Evolutionary conservation across 352 stramenopile species (phyloP).

Genomic region (Globisporangium irregulare): DNA sequence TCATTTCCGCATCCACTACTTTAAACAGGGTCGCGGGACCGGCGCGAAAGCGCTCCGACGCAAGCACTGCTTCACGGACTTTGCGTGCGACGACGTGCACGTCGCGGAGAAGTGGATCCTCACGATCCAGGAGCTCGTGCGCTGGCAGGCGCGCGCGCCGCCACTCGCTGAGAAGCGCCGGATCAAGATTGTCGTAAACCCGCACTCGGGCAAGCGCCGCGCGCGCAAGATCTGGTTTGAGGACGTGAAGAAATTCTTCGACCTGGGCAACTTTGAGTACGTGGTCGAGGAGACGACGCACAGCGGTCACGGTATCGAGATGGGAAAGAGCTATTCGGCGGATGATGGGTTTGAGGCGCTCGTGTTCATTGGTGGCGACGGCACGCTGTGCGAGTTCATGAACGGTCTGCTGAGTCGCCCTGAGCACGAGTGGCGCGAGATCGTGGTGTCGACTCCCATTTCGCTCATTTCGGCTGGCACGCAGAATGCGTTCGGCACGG

Average conservation of each 20-base stretch:
- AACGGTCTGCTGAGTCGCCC: conserved; percentile 68
- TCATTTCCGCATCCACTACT: conserved; percentile 74
- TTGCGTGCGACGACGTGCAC: conserved; percentile 33
- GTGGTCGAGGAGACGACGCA: conserved; percentile 76
- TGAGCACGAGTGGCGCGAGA: conserved; percentile 79
- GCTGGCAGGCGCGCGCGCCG: conserved; percentile 73
- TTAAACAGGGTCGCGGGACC: conserved; percentile 57
- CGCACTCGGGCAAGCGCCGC: conserved; percentile 68
- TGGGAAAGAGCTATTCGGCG: conserved; percentile 67
- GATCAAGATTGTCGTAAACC: conserved; percentile 83
- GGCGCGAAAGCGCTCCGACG: conserved; percentile 58
- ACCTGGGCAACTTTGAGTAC: conserved; percentile 73
- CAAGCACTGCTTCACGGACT: conserved; percentile 48
- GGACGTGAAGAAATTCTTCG: conserved; percentile 77
- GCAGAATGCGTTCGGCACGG: conserved; percentile 77
- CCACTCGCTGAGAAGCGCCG: conserved; percentile 63
- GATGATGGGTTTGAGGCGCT: conserved; percentile 78
- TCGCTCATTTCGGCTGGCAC: conserved; percentile 80
- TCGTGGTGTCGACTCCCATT: conserved; percentile 75
- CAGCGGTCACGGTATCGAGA: conserved; percentile 68
- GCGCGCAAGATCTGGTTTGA: conserved; percentile 63
- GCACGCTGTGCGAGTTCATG: conserved; percentile 82
- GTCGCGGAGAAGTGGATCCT: conserved; percentile 55
- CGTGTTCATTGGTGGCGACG: conserved; percentile 76
- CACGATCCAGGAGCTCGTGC: conserved; percentile 76